Evolutionary conservation across 2,329 filamentous ascomycete genomes (phyloP), one percentile per base, ranked within the genome.

Genomic region (Diplodia scrobiculata): DNA sequence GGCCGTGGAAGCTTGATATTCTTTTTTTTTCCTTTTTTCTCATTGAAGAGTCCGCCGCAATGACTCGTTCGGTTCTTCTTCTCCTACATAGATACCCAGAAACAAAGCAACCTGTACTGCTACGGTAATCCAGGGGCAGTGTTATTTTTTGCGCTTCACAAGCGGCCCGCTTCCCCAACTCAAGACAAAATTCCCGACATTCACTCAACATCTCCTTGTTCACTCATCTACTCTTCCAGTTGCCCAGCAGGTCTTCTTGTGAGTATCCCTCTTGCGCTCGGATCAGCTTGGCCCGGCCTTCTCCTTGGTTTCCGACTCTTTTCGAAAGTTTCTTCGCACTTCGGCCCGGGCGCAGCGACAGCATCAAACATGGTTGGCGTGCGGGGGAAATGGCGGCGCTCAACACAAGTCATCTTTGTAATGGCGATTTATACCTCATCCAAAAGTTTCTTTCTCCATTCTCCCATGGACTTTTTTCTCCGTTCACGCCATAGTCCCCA

Each of bases 71-170:
- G 58, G 58, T 62, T 62, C 58, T 62, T 62, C 58, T 62, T 50
- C 48, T 62, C 36, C 48, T 62, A 62, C 58, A 62, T 62, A 62
- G 58, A 62, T 62, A 62, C 58, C 58, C 58, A 62, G 58, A 62
- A 62, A 62, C 58, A 62, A 60, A 62, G 36, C 58, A 62, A 19
- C 58, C 58, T 62, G 45, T 62, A 50, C 58, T 62, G 38, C 58
- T 51, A 62, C 58, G 58, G 58, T 62, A 62, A 50, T 51, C 34
- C 58, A 62, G 45, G 41, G 58, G 58, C 58, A 45, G 58, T 62
- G 36, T 62, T 50, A 25, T n/a, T 53, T 52, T 48, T 32, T 32
- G 17, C 17, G 6, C 27, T 38, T 51, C 48, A 41, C 59, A 9
- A 14, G 41, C 48, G 60, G 48, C 60, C 50, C 60, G 60, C 48